A percentile compares a stretch with the other conserved stretches of the same genome.
Evolutionary conservation across 176 grass and related monocot genomes (phyloP).

Genomic region (Oryza meyeriana): DNA sequence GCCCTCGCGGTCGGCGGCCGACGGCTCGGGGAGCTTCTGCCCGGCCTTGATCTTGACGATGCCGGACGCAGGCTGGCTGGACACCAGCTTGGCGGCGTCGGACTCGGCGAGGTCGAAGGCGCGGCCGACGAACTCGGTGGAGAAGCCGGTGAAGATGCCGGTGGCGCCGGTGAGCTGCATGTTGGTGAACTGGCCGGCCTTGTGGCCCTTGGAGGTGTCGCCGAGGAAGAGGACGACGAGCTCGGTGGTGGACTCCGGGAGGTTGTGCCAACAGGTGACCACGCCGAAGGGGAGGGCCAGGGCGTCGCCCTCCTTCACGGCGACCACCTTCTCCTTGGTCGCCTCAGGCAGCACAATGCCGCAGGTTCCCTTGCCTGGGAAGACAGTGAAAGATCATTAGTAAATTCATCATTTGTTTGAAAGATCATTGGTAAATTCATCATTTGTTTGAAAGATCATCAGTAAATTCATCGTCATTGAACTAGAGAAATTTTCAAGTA

Average conservation of each 20-base stretch:
- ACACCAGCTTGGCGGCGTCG: conserved; percentile 56
- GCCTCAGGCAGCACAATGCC: conserved; percentile 56
- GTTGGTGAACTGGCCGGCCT: conserved; percentile 71
- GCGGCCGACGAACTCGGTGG: conserved; percentile 62
- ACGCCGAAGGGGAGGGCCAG: conserved; percentile 80
- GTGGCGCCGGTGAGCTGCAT: conserved; percentile 59
- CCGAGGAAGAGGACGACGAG: conserved; percentile 74
- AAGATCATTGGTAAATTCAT: no score
- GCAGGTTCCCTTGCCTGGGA: conserved; percentile 33
- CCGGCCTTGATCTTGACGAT: conserved; percentile 52
- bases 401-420: not conserved
- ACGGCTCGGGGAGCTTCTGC: conserved; percentile 46
- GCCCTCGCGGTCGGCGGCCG: conserved; percentile 34
- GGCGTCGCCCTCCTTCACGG: conserved; percentile 72
- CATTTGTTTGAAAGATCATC: no score
- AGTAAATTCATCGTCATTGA: no score
- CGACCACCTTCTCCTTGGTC: conserved; percentile 70
- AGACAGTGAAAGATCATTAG: not conserved
- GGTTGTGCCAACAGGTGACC: conserved; percentile 84
- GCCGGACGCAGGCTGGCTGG: conserved; percentile 39
- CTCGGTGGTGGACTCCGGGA: conserved; percentile 27
- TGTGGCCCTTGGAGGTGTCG: conserved; percentile 88
- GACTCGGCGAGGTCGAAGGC: conserved; percentile 63
- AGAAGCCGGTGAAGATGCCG: conserved; percentile 87
- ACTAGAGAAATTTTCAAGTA: not conserved